A percentile compares a stretch with the other conserved stretches of the same genome.
Evolutionary conservation across 2,329 filamentous ascomycete genomes (phyloP).

Genomic region (Neophaeococcomyces aloes): DNA sequence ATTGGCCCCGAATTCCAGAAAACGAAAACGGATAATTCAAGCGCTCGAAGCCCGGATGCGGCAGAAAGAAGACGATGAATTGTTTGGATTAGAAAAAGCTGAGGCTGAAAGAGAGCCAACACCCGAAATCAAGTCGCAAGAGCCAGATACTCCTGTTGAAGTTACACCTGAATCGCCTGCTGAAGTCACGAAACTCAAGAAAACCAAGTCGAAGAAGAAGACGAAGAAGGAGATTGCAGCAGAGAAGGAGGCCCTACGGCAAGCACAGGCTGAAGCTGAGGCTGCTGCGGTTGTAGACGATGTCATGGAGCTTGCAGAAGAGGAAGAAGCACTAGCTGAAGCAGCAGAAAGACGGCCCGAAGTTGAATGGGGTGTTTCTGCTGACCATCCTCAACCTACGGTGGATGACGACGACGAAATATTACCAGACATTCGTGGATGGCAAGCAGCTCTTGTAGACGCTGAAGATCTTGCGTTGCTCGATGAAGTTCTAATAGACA

Average conservation of each 20-base stretch:
- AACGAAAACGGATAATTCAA: slow-evolving; percentile 64
- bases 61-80: slow-evolving; percentile 72
- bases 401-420: slow-evolving; percentile 55
- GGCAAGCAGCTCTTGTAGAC: slow-evolving; percentile 59
- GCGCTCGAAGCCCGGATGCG: slow-evolving; percentile 64
- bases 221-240: slow-evolving; percentile 67
- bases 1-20: slow-evolving; percentile 47
- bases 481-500: slow-evolving; percentile 39
- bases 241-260: slow-evolving; percentile 51
- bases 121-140: slow-evolving; percentile 31
- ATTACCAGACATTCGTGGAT: slow-evolving; percentile 59
- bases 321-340: slow-evolving; percentile 24
- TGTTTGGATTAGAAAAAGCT: slow-evolving; percentile 55
- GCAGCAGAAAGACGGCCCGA: slow-evolving; percentile 31
- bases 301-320: slow-evolving; percentile 24
- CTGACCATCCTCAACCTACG: slow-evolving; percentile 49
- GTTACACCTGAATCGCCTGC: slow-evolving; percentile 24
- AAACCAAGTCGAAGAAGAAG: slow-evolving; percentile 55
- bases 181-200: slow-evolving; percentile 37
- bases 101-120: slow-evolving; percentile 44
- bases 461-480: slow-evolving; percentile 52
- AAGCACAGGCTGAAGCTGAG: slow-evolving; percentile 41
- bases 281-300: slow-evolving; percentile 30
- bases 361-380: slow-evolving; percentile 51
- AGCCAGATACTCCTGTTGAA: slow-evolving; percentile 28